phyloP scores from a whole-genome alignment of 305 asterid species.

The Solanum aculeatissimum region DNA sequence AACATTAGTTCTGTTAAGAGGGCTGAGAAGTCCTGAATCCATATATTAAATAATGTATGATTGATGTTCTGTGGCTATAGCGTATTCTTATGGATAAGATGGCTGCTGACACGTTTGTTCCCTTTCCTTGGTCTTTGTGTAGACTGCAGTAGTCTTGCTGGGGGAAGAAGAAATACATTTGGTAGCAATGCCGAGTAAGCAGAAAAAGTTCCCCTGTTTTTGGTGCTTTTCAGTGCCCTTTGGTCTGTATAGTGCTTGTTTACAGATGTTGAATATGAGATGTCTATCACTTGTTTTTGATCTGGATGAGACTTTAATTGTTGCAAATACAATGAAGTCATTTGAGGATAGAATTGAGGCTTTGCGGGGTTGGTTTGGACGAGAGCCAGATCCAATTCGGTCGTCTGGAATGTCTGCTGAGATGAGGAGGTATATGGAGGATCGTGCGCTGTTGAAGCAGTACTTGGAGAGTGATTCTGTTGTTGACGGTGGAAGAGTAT shows the following conservation, averaged over 20 bases:
- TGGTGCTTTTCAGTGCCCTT: conserved; percentile 88
- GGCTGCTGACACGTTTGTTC: neutral
- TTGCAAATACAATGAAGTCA: conserved; percentile 97
- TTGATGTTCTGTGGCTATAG: neutral
- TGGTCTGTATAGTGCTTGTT: conserved; percentile 58
- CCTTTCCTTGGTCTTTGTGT: conserved; percentile 10
- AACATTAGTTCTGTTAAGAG: neutral
- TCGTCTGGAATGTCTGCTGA: conserved; percentile 83
- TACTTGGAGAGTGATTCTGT: conserved; percentile 80
- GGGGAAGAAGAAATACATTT: conserved; percentile 83
- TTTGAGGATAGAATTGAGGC: conserved; percentile 88
- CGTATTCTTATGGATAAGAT: neutral
- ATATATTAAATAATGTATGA: neutral
- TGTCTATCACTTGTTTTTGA: conserved; percentile 92
- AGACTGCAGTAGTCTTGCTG: conserved; percentile 85
- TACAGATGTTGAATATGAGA: conserved; percentile 76
- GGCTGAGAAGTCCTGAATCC: neutral
- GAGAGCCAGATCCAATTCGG: conserved; percentile 66
- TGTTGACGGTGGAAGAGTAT: conserved; percentile 62
- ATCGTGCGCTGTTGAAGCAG: conserved; percentile 78
- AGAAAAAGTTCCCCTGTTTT: conserved; percentile 84
- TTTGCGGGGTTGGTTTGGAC: conserved; percentile 54
- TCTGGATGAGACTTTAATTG: conserved; percentile 95
- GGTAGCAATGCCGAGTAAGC: conserved; percentile 98
- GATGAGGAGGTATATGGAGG: conserved; percentile 88